Percentiles rank a stretch among this genome's conserved stretches.
Evolutionary conservation across 163 green algal species (phyloP).

Genomic region (Chlamydomonas reinhardtii): DNA sequence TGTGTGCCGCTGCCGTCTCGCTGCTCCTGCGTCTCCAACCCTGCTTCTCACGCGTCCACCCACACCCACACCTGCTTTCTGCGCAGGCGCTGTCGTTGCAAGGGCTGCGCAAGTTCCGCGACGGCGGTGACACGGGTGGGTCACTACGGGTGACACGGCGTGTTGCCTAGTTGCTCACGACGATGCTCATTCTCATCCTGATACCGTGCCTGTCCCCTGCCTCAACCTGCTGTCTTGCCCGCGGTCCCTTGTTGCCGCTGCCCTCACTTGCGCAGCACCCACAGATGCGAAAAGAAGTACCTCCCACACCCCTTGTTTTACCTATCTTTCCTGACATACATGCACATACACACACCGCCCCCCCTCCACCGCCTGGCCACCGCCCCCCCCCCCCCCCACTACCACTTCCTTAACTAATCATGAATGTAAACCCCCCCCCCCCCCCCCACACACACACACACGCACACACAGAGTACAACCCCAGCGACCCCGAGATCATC

Average conservation of each 20-base stretch:
- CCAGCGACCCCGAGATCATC: slow-evolving; percentile 70
- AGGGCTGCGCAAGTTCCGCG: slow-evolving; percentile 51
- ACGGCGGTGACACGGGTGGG: slow-evolving; percentile 20
- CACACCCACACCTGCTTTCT: not conserved
- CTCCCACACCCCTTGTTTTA: too few relatives aligned
- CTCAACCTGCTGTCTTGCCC: too few relatives aligned
- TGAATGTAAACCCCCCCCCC: not conserved
- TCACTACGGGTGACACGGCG: too few relatives aligned
- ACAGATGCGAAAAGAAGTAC: too few relatives aligned
- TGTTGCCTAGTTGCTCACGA: too few relatives aligned
- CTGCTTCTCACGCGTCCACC: not conserved
- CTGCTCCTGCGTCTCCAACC: too few relatives aligned
- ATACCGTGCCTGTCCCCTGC: too few relatives aligned
- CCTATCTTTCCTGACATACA: too few relatives aligned
- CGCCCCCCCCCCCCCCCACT: not conserved
- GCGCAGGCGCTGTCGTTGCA: slow-evolving; percentile 60
- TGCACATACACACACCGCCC: too few relatives aligned
- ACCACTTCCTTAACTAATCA: not conserved
- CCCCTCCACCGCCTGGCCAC: not conserved
- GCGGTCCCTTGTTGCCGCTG: too few relatives aligned
- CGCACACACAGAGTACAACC: slow-evolving; percentile 60
- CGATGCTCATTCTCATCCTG: too few relatives aligned
- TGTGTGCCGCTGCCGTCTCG: not conserved
- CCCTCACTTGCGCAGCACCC: too few relatives aligned
- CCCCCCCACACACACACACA: not conserved